Percentiles rank a stretch among this genome's conserved stretches.
Conservation (phyloP, 352 stramenopile genomes). For the Phytophthora lateralis region DNA sequence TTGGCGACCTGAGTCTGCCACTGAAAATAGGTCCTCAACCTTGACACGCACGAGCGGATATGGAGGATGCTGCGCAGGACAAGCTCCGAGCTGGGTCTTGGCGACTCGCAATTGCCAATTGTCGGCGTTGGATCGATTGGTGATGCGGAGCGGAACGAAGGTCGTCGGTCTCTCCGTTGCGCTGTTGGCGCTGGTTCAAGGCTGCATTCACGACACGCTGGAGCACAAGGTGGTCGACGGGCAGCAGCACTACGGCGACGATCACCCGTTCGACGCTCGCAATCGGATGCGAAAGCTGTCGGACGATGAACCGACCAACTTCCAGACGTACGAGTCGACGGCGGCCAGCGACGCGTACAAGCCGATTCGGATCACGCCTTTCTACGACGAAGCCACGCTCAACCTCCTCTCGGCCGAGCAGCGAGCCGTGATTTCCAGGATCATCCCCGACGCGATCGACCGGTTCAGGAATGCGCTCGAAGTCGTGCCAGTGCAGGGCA, state of each 20-base stretch:
- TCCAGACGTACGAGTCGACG: slow-evolving; percentile 50
- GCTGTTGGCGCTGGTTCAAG: slow-evolving; percentile 6
- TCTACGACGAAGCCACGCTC: slow-evolving; percentile 69
- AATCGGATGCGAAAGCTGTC: slow-evolving; percentile 13
- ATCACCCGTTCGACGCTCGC: slow-evolving; percentile 29
- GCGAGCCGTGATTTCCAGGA: slow-evolving; percentile 49
- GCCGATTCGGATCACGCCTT: slow-evolving; percentile 73
- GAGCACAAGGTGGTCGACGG: slow-evolving; percentile 29
- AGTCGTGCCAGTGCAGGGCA: slow-evolving; percentile 70
- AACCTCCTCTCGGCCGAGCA: slow-evolving; percentile 45
- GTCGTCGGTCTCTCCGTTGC: neutral
- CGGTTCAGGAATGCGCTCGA: slow-evolving; percentile 57
- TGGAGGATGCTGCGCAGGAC: neutral
- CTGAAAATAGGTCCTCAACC: slow-evolving; percentile 17
- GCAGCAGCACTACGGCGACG: slow-evolving; percentile 32
- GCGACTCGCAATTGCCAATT: neutral
- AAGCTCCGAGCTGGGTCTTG: neutral
- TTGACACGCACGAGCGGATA: slow-evolving; percentile 9
- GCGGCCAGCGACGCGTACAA: slow-evolving; percentile 37
- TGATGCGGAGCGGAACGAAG: slow-evolving; percentile 7
- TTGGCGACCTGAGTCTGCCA: slow-evolving; percentile 15
- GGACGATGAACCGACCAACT: slow-evolving; percentile 24
- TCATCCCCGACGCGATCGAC: slow-evolving; percentile 71
- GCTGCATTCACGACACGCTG: slow-evolving; percentile 41
- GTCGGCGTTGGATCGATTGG: neutral